Base-by-base conservation (phyloP, 2,329 filamentous ascomycete species). In the Ophiostoma himal-ulmi region DNA sequence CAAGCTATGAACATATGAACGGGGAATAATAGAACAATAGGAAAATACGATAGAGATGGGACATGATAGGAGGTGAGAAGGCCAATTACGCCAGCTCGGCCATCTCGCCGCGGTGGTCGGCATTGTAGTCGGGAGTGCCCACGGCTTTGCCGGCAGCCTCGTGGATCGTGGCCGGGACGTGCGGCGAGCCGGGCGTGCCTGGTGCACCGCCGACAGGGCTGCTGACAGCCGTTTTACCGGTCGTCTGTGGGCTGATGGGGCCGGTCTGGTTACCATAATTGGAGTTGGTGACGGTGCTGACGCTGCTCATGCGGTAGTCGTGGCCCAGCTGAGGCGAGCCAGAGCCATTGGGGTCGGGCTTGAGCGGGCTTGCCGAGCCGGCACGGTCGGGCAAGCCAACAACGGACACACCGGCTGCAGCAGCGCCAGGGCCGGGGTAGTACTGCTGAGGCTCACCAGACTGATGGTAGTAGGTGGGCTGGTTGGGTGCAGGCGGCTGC, bases 41-140 rank as follows among this genome's bases (percentile, higher is more conserved):
- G n/a, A 54, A 6, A 22, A 57, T 1, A 30, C 30, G 3, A 30
- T 30, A 10, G 22, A 57, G n/a, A 57, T 26, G 7, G 26, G n/a
- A 57, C 7, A 6, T 1, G 22, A 57, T 1, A 26, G 3, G 48
- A n/a, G n/a, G 48, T n/a, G 48, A 54, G 7, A 20, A n/a, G 5
- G 8, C 5, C 10, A 10, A 11, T 22, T 69, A 74, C 3, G 72
- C 72, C 62, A 74, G 67, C 72, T 74, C 73, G 67, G 71, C 70
- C 71, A 74, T 73, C 70, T 71, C 10, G 62, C 73, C 73, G 60
- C 64, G 73, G 71, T 74, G 73, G 68, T 74, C 70, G 34, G 67
- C 68, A 60, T 71, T 69, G n/a, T 54, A 62, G n/a, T 68, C 69
- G 20, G 67, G 57, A 13, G 34, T 67, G 10, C 72, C 72, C 2